These are phyloP conservation scores for Phytophthora cactorum DNA, from an alignment of 352 stramenopile species.

Conservation along the genomic window DNA sequence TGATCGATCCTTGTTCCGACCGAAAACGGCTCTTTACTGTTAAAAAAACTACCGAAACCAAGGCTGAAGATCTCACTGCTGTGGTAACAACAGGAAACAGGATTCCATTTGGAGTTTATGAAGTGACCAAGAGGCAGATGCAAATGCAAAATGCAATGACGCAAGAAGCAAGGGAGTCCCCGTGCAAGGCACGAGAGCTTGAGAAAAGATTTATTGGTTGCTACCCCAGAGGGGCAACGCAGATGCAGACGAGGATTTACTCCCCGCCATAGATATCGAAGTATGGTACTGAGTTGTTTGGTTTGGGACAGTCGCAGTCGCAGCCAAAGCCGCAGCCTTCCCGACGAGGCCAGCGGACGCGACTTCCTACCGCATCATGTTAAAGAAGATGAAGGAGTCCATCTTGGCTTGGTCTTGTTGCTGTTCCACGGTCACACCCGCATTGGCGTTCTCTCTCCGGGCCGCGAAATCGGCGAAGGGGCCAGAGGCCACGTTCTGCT, in stretches of 20 bases:
- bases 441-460: conserved; percentile 26
- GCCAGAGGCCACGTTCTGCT: conserved; percentile 30
- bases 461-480: conserved; percentile 29
- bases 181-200: conserved; percentile 27
- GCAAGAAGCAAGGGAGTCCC: conserved; percentile 20
- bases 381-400: conserved; percentile 54
- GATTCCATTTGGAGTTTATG: no score
- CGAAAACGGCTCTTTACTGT: not conserved
- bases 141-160: no score
- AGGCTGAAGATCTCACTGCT: not conserved
- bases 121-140: no score
- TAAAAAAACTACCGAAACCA: not conserved
- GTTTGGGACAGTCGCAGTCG: not conserved
- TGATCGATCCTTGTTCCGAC: not conserved
- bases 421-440: conserved; percentile 30
- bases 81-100: no score
- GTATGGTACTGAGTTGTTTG: conserved; percentile 29
- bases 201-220: conserved; percentile 28
- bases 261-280: conserved; percentile 36
- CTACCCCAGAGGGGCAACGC: conserved; percentile 5
- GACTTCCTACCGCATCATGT: conserved; percentile 47
- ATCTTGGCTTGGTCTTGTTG: conserved; percentile 48
- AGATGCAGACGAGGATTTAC: conserved; percentile 12
- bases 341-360: not conserved
- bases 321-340: not conserved